Percentiles rank a stretch among this genome's conserved stretches.
Conservation (phyloP, 768 basidiomycete genomes). For the Hypsizygus marmoreus region DNA sequence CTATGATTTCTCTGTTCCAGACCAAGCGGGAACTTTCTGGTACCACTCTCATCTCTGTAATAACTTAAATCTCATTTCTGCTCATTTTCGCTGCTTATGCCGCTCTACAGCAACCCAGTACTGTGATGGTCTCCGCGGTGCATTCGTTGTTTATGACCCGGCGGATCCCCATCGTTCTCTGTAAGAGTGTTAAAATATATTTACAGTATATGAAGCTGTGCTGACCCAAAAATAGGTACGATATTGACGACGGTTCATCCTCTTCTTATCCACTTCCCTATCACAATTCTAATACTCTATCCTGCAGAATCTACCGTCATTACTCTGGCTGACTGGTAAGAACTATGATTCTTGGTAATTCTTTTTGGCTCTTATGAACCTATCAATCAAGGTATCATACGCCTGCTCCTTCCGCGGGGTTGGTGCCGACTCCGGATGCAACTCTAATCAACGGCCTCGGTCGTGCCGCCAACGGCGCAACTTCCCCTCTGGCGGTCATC, state of each 20-base stretch:
- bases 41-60: constrained; percentile 27
- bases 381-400: too few species aligned
- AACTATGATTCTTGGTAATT: background rate
- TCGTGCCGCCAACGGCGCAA: too few species aligned
- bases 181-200: too few species aligned
- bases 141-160: constrained; percentile 38
- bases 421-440: too few species aligned
- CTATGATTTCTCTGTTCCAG: constrained; percentile 33
- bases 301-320: constrained; percentile 41
- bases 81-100: constrained; percentile 24
- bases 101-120: constrained; percentile 45
- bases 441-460: too few species aligned
- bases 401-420: too few species aligned
- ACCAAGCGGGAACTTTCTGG: constrained; percentile 28
- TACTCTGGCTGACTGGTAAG: constrained; percentile 40
- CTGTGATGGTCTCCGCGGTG: constrained; percentile 43
- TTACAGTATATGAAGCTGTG: too few species aligned
- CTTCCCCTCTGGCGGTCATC: constrained; percentile 33
- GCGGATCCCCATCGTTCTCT: constrained; percentile 29
- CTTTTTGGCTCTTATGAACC: too few species aligned
- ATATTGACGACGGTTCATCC: constrained; percentile 34
- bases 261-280: background rate
- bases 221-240: too few species aligned
- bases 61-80: constrained; percentile 13
- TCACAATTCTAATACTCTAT: background rate